Conservation (phyloP, 345 rosid species). For the Populus simonii region DNA sequence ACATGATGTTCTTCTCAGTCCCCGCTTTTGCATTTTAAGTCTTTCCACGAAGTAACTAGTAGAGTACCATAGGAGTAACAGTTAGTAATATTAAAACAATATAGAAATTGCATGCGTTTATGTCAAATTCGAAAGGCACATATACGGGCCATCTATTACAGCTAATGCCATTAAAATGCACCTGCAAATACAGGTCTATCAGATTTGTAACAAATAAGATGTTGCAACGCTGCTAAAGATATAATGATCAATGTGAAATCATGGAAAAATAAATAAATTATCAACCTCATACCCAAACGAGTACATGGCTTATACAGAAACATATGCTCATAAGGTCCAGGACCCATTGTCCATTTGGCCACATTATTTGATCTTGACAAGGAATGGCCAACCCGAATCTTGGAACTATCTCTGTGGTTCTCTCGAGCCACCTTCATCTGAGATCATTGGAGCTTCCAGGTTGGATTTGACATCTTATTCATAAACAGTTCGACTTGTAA, state of each 20-base stretch:
- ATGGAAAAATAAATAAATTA: constrained; percentile 13
- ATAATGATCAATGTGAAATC: constrained; percentile 2
- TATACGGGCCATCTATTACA: not conserved
- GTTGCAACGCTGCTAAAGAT: constrained; percentile 2
- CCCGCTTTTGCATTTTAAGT: constrained; percentile 11
- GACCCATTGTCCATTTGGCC: constrained; percentile 42
- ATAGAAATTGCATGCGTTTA: constrained; percentile 10
- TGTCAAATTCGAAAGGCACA: constrained; percentile 9
- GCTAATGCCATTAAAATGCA: not conserved
- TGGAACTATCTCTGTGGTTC: constrained; percentile 58
- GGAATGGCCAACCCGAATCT: constrained; percentile 36
- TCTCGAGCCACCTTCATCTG: constrained; percentile 36
- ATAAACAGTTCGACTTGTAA: constrained; percentile 13
- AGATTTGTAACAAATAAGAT: constrained; percentile 8
- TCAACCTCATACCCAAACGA: constrained; percentile 9
- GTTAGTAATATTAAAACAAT: not conserved
- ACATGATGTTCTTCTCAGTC: constrained; percentile 15
- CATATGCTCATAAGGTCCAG: constrained; percentile 21
- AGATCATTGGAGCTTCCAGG: constrained; percentile 11
- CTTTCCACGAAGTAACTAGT: constrained; percentile 1
- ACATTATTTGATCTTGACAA: constrained; percentile 43
- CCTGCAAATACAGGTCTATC: not conserved
- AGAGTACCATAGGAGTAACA: not conserved
- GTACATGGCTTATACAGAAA: constrained; percentile 4
- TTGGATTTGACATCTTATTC: constrained; percentile 19